These are phyloP conservation scores for Coniochaeta sp. DNA, from an alignment of 2,329 filamentous ascomycete genomes.

Conservation along the genomic window DNA sequence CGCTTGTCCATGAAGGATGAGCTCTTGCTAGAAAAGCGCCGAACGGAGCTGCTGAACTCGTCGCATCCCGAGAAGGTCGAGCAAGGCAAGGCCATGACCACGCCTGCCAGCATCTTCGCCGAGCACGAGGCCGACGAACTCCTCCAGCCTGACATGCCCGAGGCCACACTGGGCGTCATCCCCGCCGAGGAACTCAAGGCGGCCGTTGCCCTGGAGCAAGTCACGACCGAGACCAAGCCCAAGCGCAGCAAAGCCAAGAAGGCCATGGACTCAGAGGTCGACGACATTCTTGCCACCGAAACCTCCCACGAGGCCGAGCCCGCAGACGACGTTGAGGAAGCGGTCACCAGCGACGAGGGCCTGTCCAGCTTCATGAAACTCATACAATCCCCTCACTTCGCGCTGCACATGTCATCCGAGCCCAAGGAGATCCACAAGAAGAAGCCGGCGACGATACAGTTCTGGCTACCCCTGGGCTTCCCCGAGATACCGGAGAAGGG, in stretches of 20 bases:
- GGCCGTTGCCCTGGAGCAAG: constrained; percentile 8
- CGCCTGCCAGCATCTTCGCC: constrained; percentile 69
- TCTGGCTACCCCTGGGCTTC: constrained; percentile 83
- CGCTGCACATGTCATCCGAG: constrained; percentile 17
- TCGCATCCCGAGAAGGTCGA: constrained; percentile 58
- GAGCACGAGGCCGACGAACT: constrained; percentile 45
- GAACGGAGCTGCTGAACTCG: constrained; percentile 63
- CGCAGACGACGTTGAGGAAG: constrained; percentile 10
- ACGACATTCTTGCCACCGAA: constrained; percentile 5
- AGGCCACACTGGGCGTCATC: constrained; percentile 40
- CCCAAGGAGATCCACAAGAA: constrained; percentile 15
- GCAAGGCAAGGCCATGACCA: constrained; percentile 67
- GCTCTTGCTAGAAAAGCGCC: constrained; percentile 62
- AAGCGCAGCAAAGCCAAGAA: constrained; percentile 8
- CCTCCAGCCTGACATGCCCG: constrained; percentile 32
- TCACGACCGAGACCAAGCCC: constrained; percentile 2
- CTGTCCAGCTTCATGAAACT: background rate
- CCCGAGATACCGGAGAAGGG: constrained; percentile 75
- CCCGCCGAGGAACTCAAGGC: constrained; percentile 18
- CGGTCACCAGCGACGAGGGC: background rate
- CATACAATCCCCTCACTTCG: constrained; percentile 12
- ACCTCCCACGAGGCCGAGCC: constrained; percentile 10
- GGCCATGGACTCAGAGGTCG: constrained; percentile 9
- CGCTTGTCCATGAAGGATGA: constrained; percentile 49
- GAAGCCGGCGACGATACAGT: constrained; percentile 24